phyloP scores from a whole-genome alignment of 108 stramenopile genomes.

The Conticribra guillardii region DNA sequence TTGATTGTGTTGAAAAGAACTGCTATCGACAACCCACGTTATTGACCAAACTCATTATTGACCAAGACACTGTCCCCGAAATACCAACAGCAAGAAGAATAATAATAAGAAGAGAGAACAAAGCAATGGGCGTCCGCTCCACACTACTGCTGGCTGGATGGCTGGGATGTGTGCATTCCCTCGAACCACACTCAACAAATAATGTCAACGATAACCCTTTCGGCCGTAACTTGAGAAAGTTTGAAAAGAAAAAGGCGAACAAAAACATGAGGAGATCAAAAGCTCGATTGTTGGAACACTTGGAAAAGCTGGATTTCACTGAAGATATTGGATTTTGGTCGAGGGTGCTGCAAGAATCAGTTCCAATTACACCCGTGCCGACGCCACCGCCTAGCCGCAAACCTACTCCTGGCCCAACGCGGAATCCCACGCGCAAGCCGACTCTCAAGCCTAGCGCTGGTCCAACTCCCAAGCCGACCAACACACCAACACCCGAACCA shows the following conservation, averaged over 20 bases:
- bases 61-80: too few relatives aligned
- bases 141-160: neutral
- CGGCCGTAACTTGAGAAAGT: neutral
- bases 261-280: neutral
- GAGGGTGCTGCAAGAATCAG: conserved; percentile 22
- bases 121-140: neutral
- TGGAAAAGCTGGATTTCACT: conserved; percentile 1
- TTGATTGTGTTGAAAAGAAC: too few relatives aligned
- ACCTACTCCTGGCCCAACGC: conserved; percentile 1
- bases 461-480: neutral
- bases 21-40: too few relatives aligned
- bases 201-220: neutral
- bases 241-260: neutral
- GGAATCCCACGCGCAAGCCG: neutral
- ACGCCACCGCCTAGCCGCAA: neutral
- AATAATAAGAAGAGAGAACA: neutral
- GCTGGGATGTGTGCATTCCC: neutral
- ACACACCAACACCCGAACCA: neutral
- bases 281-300: too few relatives aligned
- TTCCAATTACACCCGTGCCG: conserved; percentile 4
- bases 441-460: neutral
- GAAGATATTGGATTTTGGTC: conserved; percentile 42
- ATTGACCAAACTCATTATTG: too few relatives aligned
- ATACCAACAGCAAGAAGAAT: too few relatives aligned
- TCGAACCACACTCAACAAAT: neutral